phyloP scores from a whole-genome alignment of 2,329 filamentous ascomycete genomes.

The Neonectria sp. region DNA sequence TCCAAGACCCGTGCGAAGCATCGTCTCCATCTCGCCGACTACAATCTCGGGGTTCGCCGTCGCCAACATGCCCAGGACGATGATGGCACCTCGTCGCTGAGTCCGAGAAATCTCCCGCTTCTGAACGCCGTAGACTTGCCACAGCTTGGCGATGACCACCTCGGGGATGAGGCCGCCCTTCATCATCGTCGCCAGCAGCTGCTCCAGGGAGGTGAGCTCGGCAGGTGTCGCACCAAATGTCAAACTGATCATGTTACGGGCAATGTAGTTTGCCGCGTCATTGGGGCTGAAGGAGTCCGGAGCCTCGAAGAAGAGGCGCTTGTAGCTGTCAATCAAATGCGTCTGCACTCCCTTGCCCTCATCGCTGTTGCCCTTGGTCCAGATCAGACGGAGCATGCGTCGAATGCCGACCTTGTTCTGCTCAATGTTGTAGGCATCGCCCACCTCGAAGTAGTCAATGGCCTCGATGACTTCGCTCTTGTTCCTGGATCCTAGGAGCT shows the following conservation, averaged over 20 bases:
- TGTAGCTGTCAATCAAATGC: constrained; percentile 97
- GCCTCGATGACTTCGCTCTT: constrained; percentile 99
- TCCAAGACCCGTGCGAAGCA: constrained; percentile 91
- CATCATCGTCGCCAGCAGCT: constrained; percentile 98
- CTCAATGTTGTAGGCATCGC: constrained; percentile 96
- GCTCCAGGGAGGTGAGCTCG: constrained; percentile 94
- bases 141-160: constrained; percentile 89
- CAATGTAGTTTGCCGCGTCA: constrained; percentile 94
- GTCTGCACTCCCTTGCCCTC: constrained; percentile 98
- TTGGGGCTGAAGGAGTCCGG: constrained; percentile 90
- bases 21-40: constrained; percentile 94
- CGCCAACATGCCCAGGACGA: constrained; percentile 96
- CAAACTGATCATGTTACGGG: constrained; percentile 98
- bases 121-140: constrained; percentile 97
- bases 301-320: constrained; percentile 94
- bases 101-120: constrained; percentile 93
- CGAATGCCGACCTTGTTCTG: constrained; percentile 93
- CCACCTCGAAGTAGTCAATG: constrained; percentile 97
- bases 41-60: constrained; percentile 94
- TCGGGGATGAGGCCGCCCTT: constrained; percentile 90
- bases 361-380: constrained; percentile 99
- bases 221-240: constrained; percentile 96
- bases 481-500: constrained; percentile 93
- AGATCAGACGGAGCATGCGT: constrained; percentile 96
- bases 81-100: constrained; percentile 93